These are phyloP conservation scores for Juncus inflexus DNA, from an alignment of 176 grass and related monocot species.

Conservation along the genomic window DNA sequence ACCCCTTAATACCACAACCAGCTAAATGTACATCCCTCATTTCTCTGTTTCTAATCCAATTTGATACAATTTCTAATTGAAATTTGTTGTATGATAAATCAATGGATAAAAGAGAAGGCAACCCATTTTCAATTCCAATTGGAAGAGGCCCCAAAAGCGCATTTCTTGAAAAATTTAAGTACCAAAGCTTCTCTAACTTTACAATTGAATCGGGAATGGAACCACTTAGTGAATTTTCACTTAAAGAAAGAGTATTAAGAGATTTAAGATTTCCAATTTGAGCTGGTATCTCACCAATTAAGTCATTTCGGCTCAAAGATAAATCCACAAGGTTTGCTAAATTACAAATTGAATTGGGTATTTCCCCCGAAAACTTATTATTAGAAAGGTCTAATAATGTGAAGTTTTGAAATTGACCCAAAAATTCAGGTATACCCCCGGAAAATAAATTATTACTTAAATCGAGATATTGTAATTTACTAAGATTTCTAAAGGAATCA, in stretches of 20 bases:
- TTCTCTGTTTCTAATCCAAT: constrained; percentile 39
- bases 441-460: constrained; percentile 50
- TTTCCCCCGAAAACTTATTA: constrained; percentile 67
- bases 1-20: constrained; percentile 35
- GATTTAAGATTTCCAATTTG: constrained; percentile 47
- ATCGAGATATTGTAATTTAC: constrained; percentile 49
- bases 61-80: constrained; percentile 34
- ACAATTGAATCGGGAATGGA: constrained; percentile 48
- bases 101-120: constrained; percentile 43
- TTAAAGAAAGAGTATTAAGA: constrained; percentile 47
- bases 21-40: constrained; percentile 42
- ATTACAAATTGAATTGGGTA: constrained; percentile 45
- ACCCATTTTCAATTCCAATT: constrained; percentile 24
- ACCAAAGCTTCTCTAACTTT: constrained; percentile 58
- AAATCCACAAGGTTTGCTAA: constrained; percentile 39
- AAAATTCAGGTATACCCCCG: constrained; percentile 43
- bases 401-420: constrained; percentile 51
- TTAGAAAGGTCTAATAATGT: constrained; percentile 58
- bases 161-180: constrained; percentile 60
- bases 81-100: constrained; percentile 41
- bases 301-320: constrained; percentile 51
- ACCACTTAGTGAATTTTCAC: constrained; percentile 46
- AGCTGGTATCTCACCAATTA: constrained; percentile 42
- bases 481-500: constrained; percentile 38
- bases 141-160: constrained; percentile 41